Base-by-base conservation (phyloP, 2,329 filamentous ascomycete genomes). In the Neonectria punicea region DNA sequence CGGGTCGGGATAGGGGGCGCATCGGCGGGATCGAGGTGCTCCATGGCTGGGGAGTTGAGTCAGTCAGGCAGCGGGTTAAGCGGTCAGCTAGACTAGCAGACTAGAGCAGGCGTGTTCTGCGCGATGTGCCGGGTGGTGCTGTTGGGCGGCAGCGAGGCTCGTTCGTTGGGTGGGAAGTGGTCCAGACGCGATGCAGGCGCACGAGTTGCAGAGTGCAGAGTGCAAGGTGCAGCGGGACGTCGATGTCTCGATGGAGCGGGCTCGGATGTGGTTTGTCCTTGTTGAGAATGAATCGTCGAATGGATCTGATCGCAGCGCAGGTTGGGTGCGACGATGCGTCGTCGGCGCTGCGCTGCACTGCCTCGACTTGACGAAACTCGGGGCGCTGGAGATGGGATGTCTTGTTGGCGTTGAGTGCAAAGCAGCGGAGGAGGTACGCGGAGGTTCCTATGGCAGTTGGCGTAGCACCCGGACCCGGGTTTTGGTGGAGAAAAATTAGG, bases 1-100 rank as follows among this genome's bases (percentile, higher is more conserved):
- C 75, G 77, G 36, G 65, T 58, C 44, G 75, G 77, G 70, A 78
- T 77, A 74, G 75, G 75, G 75, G 77, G 76, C 18, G 70, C 55
- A 28, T 73, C 73, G 49, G 72, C 69, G 56, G 74, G 60, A 57
- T 67, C 61, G 67, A 70, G 62, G 57, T 77, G 62, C 57, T 77
- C 74, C 76, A 77, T 77, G 66, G 71, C 36, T 68, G 64, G 47
- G 25, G 25, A 25, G 25, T 28, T 2, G 47, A 16, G 47, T 18
- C 25, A 11, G 28, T 43, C 16, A 13, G 28, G 11, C 9, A 5
- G 30, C 30, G 30, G 30, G 28, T 18, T 14, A 25, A 25, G 25
- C 25, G 14, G 28, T 10, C 4, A 5, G 9, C 28, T 4, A 34
- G 25, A 32, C 28, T 13, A 5, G 25, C 9, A 18, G 16, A 50